A percentile compares a stretch with the other conserved stretches of the same genome.
These are phyloP conservation scores for Xenoacremonium recifei DNA, from an alignment of 2,329 filamentous ascomycete species.

Conservation along the genomic window DNA sequence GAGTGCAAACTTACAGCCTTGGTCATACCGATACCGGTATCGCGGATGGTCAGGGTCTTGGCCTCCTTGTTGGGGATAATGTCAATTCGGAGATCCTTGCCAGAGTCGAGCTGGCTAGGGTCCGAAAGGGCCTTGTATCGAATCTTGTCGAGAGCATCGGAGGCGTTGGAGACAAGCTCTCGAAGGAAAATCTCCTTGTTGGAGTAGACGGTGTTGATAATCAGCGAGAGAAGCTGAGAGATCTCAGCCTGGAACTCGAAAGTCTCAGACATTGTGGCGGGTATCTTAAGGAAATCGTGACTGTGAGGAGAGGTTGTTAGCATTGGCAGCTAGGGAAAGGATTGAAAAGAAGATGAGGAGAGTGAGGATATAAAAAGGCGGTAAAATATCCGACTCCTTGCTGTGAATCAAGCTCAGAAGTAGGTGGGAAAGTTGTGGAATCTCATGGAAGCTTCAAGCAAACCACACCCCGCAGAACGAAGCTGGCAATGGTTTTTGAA, in stretches of 20 bases:
- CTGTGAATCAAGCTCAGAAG: neutral
- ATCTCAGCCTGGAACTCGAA: constrained; percentile 99
- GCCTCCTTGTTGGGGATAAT: constrained; percentile 96
- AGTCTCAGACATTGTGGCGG: constrained; percentile 83
- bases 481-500: too few species aligned
- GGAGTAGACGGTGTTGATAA: constrained; percentile 99
- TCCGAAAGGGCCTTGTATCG: constrained; percentile 98
- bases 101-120: constrained; percentile 91
- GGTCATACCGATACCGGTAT: constrained; percentile 99
- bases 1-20: constrained; percentile 78
- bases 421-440: neutral
- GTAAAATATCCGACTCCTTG: neutral
- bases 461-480: too few species aligned
- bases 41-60: constrained; percentile 96
- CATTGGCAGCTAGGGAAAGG: neutral
- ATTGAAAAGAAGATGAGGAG: constrained; percentile 14
- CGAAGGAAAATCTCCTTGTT: constrained; percentile 99
- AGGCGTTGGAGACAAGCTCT: constrained; percentile 98
- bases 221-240: constrained; percentile 98
- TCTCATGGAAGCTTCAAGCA: neutral
- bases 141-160: constrained; percentile 99
- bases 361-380: neutral
- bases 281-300: constrained; percentile 37
- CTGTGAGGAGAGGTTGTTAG: constrained; percentile 18
- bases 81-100: constrained; percentile 98